Conservation (phyloP, 805 yeast species). For the Candida sakaeoensis region DNA sequence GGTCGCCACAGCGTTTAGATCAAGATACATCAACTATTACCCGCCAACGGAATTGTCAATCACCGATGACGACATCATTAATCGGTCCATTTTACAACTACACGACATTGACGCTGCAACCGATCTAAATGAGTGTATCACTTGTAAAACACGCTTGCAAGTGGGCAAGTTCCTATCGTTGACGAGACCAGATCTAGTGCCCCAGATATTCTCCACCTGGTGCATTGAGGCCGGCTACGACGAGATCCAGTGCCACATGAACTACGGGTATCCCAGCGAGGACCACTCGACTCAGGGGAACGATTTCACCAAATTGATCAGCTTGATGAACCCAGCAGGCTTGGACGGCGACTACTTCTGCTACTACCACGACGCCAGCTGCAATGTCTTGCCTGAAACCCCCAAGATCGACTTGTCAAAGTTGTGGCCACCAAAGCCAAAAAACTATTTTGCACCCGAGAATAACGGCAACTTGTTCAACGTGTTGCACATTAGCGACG, state of each 20-base stretch:
- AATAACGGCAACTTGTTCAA: conserved; percentile 40
- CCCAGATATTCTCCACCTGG: conserved; percentile 41
- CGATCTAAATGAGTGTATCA: conserved; percentile 12
- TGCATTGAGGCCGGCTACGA: conserved; percentile 39
- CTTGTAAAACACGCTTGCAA: conserved; percentile 14
- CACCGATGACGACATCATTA: conserved; percentile 13
- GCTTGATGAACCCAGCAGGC: conserved; percentile 49
- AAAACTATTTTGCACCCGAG: conserved; percentile 15
- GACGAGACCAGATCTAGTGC: conserved; percentile 38
- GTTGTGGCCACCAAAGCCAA: conserved; percentile 36
- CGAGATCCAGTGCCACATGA: conserved; percentile 16
- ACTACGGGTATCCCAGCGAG: conserved; percentile 28
- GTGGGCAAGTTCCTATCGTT: conserved; percentile 26
- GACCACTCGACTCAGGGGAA: conserved; percentile 24
- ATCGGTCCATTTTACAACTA: conserved; percentile 12
- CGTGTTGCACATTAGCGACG: conserved; percentile 64
- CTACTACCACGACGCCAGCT: conserved; percentile 17
- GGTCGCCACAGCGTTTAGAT: neutral
- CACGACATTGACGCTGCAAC: conserved; percentile 14
- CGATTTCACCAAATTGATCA: conserved; percentile 46
- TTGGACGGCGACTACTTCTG: conserved; percentile 47
- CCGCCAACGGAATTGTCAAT: conserved; percentile 12
- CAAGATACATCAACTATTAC: conserved; percentile 5
- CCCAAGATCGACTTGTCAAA: conserved; percentile 42
- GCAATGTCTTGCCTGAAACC: conserved; percentile 41